phyloP scores from a whole-genome alignment of 768 basidiomycete genomes.

The Podaxis pistillaris region DNA sequence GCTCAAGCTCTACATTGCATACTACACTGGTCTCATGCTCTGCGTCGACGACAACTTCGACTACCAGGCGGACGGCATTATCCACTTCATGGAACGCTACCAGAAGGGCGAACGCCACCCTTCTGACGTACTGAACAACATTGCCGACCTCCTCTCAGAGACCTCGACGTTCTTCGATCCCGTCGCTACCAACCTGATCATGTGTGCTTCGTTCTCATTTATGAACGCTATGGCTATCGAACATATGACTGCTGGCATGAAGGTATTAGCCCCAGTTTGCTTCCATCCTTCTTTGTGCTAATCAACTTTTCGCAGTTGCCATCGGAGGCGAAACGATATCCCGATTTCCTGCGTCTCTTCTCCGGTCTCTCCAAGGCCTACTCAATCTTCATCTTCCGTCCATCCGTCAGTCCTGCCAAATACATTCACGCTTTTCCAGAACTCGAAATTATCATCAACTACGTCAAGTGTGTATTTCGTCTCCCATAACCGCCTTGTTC shows the following conservation, averaged over 20 bases:
- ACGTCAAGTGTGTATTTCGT: slow-evolving; percentile 5
- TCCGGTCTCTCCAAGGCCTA: slow-evolving; percentile 17
- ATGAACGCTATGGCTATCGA: slow-evolving; percentile 15
- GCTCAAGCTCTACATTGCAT: slow-evolving; percentile 15
- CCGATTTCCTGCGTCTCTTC: slow-evolving; percentile 13
- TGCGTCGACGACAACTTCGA: slow-evolving; percentile 14
- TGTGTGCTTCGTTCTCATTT: slow-evolving; percentile 14
- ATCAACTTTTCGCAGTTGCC: slow-evolving; percentile 8
- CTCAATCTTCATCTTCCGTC: slow-evolving; percentile 14
- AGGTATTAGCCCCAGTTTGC: background rate
- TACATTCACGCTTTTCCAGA: slow-evolving; percentile 16
- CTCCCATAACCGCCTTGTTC: background rate
- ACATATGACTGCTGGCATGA: slow-evolving; percentile 7
- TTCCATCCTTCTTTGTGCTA: background rate
- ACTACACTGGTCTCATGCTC: slow-evolving; percentile 13
- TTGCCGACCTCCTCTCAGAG: slow-evolving; percentile 11
- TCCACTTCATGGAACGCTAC: slow-evolving; percentile 13
- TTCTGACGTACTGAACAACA: slow-evolving; percentile 11
- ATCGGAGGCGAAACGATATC: slow-evolving; percentile 11
- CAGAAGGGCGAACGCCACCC: slow-evolving; percentile 12
- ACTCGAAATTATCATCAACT: slow-evolving; percentile 13
- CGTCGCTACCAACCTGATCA: slow-evolving; percentile 11
- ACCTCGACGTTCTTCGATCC: slow-evolving; percentile 11
- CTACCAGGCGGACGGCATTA: slow-evolving; percentile 10
- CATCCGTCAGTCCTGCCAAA: slow-evolving; percentile 8